Evolutionary conservation across 306 rosid genomes (phyloP), one percentile per base, ranked within the genome.

Genomic region (Cotoneaster glaucophyllus): DNA sequence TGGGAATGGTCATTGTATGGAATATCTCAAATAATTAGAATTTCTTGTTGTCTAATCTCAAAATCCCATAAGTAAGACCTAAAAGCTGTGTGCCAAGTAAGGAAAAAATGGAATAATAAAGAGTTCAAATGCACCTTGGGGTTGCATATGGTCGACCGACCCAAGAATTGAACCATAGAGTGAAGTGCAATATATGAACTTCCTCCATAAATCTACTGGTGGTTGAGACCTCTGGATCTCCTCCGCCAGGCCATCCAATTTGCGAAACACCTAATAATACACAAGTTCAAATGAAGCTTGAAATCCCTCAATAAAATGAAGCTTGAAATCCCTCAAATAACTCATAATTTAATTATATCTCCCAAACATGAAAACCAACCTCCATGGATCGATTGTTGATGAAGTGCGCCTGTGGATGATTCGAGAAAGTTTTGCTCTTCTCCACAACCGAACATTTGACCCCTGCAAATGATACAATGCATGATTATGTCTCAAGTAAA

Each of bases 331-430:
- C 58, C 67, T 61, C 64, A 63, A 75, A 50, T 37, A 64, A 44
- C 19, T 21, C 63, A 70, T 37, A 37, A 37, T 21, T 41, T 39
- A 74, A 64, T 71, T 29, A 18, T 48, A 78, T 64, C 74, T 70
- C 63, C 64, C 58, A 41, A 41, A 22, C 37, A 64, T 71, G 39
- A 74, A 56, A 67, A 29, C 31, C 84, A 77, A 95, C 99, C 99
- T 95, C 99, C 99, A 92, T 90, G 62, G 97, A 79, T 75, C 99
- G 91, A 79, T 95, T 95, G 85, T 95, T 95, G 80, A 95, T 89
- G 90, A 91, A 93, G 71, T 93, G 97, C 39, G 92, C 97, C 82
- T 89, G 97, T 37, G 97, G 98, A 84, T 91, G 97, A 24, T 78
- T 73, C 22, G 97, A 86, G 73, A 89, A 89, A 54, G 79, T 73